These are phyloP conservation scores for Malassezia psittaci DNA, from an alignment of 1,284 basidiomycete genomes.

Conservation along the genomic window DNA sequence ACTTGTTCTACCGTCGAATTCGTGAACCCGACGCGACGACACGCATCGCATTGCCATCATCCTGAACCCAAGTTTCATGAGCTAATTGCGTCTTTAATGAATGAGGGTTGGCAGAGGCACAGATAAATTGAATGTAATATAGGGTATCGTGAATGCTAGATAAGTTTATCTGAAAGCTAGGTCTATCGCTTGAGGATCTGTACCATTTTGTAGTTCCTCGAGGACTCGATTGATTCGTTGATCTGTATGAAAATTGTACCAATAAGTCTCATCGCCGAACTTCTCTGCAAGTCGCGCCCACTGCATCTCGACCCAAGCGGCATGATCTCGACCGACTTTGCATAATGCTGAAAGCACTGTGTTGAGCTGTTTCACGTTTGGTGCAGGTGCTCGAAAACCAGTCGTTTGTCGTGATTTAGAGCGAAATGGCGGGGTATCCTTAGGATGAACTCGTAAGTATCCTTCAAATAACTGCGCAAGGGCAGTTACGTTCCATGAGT, in stretches of 20 bases:
- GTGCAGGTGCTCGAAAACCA: constrained; percentile 3
- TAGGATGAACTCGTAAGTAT: constrained; percentile 9
- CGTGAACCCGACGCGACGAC: constrained; percentile 3
- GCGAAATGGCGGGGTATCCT: not conserved
- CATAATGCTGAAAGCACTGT: constrained; percentile 13
- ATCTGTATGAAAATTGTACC: constrained; percentile 10
- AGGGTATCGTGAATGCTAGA: too few species aligned
- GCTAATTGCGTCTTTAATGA: too few species aligned
- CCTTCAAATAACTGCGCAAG: constrained; percentile 16
- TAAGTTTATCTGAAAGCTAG: too few species aligned
- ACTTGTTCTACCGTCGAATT: constrained; percentile 25
- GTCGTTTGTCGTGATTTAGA: not conserved
- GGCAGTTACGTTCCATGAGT: constrained; percentile 1
- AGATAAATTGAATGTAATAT: too few species aligned
- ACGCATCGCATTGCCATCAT: not conserved
- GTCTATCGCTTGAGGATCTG: too few species aligned
- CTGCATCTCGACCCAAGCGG: constrained; percentile 8
- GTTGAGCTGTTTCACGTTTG: constrained; percentile 8
- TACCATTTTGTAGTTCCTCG: not conserved
- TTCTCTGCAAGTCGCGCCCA: constrained; percentile 12
- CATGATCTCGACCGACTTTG: constrained; percentile 1
- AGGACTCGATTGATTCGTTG: not conserved
- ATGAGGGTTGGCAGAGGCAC: too few species aligned
- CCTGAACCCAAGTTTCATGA: too few species aligned
- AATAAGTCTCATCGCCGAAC: constrained; percentile 6